Evolutionary conservation across 805 yeast genomes (phyloP), one percentile per base, ranked within the genome.

Genomic region (Starmerella cellae): DNA sequence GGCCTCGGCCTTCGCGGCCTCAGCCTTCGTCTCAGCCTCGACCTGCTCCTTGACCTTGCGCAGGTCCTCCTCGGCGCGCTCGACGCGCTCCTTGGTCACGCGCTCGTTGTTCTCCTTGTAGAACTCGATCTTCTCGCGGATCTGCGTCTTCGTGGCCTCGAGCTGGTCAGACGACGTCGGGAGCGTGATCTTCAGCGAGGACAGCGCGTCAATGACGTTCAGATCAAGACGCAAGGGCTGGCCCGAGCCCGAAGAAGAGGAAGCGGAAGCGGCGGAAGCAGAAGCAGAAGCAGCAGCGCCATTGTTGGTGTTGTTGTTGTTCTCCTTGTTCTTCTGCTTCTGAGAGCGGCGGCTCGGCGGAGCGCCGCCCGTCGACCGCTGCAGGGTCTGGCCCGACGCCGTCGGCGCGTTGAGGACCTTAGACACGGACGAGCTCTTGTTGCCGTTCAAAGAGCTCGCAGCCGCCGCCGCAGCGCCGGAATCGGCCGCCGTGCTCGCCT

Each of bases 121-220:
- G 49, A 75, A 75, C 44, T 66, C 68, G 57, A 82, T 73, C 62
- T 91, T 85, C 54, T 69, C 72, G 68, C 77, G 75, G 63, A 88
- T 74, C 51, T 74, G 67, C 40, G 68, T 75, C 55, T 82, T 62
- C 49, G 88, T 74, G 35, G 64, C 63, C 26, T 79, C 69, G 51
- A 79, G 76, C 42, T 82, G 88, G 16, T 77, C 91, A 49, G 73
- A 65, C 54, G 77, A 71, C 46, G 79, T 69, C 59, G 98, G 98
- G 49, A 87, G 73, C 37, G 80, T 68, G 50, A 88, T 72, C 43
- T 77, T 75, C 57, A 88, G 73, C 56, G 80, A 80, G 49, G 82
- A 70, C 55, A 91, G 73, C 42, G 80, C 72, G 49, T 79, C 76
- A 55, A 88, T 77, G 47, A 83, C 71, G 49, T 77, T 80, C 42